Base-by-base conservation (phyloP, 768 basidiomycete species). In the Sporobolomyces roseus region DNA sequence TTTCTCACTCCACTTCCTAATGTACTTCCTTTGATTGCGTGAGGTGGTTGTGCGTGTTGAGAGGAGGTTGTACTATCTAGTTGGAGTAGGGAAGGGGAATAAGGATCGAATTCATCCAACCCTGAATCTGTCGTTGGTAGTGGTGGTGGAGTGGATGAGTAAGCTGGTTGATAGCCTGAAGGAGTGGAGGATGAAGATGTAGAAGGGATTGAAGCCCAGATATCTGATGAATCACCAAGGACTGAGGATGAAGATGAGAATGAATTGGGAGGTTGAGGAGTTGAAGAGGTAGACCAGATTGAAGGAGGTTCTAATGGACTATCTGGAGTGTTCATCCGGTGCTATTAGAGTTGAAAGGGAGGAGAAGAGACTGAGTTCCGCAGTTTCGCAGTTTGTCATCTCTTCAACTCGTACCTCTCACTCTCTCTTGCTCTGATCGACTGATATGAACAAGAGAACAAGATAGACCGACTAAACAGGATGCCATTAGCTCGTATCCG, bases 31-130 rank as follows among this genome's bases (percentile, higher is more conserved):
- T n/a, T n/a, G n/a, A n/a, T n/a, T n/a, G n/a, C n/a, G n/a, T n/a
- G n/a, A n/a, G n/a, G n/a, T n/a, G n/a, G n/a, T n/a, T n/a, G n/a
- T 33, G 41, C 19, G 4, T 8, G 29, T 13, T 33, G 16, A 7
- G 49, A 6, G 6, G 48, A 6, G 14, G 61, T 5, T 21, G 29
- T 6, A 4, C 21, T 41, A 9, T 41, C 10, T 14, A 21, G 21
- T 13, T 21, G 45, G 45, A 23, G 9, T n/a, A 38, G 12, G 23
- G 33, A 21, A 1, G 67, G 55, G 4, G 56, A 27, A 29, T 48
- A 64, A 4, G 67, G 67, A 43, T 69, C 67, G 35, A 69, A 46
- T 49, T 69, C 67, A 41, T 52, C 33, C 14, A 68, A 30, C 56
- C 36, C 10, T 27, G n/a, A 33, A 41, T 41, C 43, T 30, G 36